Conservation (phyloP, 2,329 filamentous ascomycete genomes). For the Colletotrichum musae region DNA sequence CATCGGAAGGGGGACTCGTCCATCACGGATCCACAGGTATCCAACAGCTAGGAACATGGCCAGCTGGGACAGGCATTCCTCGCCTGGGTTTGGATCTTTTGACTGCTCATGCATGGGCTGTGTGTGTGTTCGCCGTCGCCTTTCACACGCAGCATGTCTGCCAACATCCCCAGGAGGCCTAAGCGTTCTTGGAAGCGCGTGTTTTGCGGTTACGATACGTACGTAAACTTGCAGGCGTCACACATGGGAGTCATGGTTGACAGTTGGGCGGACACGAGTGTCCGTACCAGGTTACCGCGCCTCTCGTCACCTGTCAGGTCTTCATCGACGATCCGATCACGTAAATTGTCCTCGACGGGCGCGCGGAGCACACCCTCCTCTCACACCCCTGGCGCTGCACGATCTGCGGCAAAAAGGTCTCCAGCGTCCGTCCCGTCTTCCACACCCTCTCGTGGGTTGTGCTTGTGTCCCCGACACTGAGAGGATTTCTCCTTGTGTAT, state of each 20-base stretch:
- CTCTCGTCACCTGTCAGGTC: slow-evolving; percentile 10
- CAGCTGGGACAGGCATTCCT: slow-evolving; percentile 7
- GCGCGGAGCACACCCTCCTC: not conserved
- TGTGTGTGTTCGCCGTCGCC: not conserved
- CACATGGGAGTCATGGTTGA: no score
- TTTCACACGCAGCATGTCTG: not conserved
- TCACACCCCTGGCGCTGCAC: slow-evolving; percentile 9
- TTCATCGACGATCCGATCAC: slow-evolving; percentile 13
- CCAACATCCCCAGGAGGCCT: slow-evolving; percentile 2
- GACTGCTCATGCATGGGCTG: slow-evolving; percentile 3
- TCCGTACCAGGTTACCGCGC: no score
- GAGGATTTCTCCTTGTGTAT: not conserved
- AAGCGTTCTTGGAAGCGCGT: slow-evolving; percentile 6
- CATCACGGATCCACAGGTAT: slow-evolving; percentile 12
- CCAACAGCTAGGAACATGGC: not conserved
- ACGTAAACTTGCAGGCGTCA: no score
- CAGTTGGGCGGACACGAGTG: no score
- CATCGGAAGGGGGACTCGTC: slow-evolving; percentile 8
- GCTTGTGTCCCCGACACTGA: not conserved
- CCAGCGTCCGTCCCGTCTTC: not conserved
- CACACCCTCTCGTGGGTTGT: not conserved
- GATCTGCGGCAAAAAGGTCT: slow-evolving; percentile 19
- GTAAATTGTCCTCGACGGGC: slow-evolving; percentile 1
- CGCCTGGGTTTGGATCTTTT: slow-evolving; percentile 1
- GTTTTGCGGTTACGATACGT: not conserved